Percentiles rank a stretch among this genome's conserved stretches.
phyloP scores from a whole-genome alignment of 306 rosid species.

The Pyrus pyrifolia region DNA sequence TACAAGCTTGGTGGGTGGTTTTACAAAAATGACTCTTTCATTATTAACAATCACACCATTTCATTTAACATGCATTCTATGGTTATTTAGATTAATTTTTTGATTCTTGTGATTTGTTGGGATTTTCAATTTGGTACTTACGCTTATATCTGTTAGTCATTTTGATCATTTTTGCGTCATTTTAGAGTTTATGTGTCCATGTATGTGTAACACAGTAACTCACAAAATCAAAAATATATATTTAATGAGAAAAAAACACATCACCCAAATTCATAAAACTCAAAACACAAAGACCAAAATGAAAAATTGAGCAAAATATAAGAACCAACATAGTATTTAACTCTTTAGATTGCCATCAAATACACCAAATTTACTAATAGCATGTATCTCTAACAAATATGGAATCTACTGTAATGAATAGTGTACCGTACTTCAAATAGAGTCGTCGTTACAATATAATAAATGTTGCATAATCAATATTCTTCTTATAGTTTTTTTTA shows the following conservation, averaged over 20 bases:
- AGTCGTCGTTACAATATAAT: background rate
- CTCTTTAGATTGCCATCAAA: background rate
- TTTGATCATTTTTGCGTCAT: too few relatives aligned
- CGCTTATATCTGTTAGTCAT: background rate
- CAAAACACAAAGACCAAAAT: background rate
- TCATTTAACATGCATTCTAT: background rate
- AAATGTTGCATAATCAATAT: too few relatives aligned
- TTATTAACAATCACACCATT: background rate
- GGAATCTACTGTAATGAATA: too few relatives aligned
- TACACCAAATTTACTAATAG: background rate
- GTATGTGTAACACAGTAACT: too few relatives aligned
- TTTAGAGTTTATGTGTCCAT: too few relatives aligned
- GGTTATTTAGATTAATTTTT: too few relatives aligned
- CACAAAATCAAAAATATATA: background rate
- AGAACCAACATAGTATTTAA: background rate
- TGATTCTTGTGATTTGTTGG: background rate
- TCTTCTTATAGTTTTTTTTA: too few relatives aligned
- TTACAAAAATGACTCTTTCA: conserved; percentile 18
- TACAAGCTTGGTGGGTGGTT: conserved; percentile 15
- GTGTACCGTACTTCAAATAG: background rate
- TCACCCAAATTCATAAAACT: background rate
- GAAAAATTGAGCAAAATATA: background rate
- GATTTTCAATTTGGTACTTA: background rate
- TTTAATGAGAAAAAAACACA: background rate
- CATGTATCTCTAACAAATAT: background rate